A percentile compares a stretch with the other conserved stretches of the same genome.
Evolutionary conservation across 768 basidiomycete genomes (phyloP).

Genomic region (Mycena metata): DNA sequence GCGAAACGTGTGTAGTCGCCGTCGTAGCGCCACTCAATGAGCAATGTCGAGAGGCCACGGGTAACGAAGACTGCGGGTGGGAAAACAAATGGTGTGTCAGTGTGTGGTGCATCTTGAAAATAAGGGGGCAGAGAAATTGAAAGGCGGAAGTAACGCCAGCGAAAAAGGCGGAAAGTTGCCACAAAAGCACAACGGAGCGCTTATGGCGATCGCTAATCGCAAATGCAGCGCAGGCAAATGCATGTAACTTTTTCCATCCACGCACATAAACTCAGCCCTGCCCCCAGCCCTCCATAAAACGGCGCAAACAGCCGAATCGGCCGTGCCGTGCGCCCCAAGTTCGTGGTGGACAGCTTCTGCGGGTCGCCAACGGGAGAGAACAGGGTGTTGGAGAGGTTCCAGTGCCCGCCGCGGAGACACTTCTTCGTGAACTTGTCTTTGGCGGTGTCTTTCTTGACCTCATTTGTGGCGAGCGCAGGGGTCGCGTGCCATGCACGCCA

Average conservation of each 20-base stretch:
- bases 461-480: not conserved
- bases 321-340: constrained; percentile 42
- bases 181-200: not conserved
- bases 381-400: constrained; percentile 1
- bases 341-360: not conserved
- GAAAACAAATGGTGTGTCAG: constrained; percentile 1
- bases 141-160: constrained; percentile 27
- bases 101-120: constrained; percentile 12
- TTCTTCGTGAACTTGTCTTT: constrained; percentile 1
- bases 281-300: constrained; percentile 75
- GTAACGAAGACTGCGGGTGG: constrained; percentile 72
- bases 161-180: not conserved
- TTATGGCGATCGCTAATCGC: not conserved
- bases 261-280: constrained; percentile 74
- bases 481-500: constrained; percentile 6
- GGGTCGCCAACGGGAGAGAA: not conserved
- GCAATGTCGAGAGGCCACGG: constrained; percentile 66
- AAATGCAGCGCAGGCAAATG: not conserved
- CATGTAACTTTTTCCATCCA: not conserved
- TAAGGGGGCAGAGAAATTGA: constrained; percentile 12
- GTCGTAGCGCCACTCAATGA: constrained; percentile 81
- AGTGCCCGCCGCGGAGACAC: not conserved
- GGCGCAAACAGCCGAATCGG: constrained; percentile 76
- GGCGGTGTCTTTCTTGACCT: constrained; percentile 4
- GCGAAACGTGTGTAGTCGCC: constrained; percentile 72